A percentile compares a stretch with the other conserved stretches of the same genome.
These are phyloP conservation scores for Termitomyces sp. DNA, from an alignment of 768 basidiomycete genomes.

Conservation along the genomic window DNA sequence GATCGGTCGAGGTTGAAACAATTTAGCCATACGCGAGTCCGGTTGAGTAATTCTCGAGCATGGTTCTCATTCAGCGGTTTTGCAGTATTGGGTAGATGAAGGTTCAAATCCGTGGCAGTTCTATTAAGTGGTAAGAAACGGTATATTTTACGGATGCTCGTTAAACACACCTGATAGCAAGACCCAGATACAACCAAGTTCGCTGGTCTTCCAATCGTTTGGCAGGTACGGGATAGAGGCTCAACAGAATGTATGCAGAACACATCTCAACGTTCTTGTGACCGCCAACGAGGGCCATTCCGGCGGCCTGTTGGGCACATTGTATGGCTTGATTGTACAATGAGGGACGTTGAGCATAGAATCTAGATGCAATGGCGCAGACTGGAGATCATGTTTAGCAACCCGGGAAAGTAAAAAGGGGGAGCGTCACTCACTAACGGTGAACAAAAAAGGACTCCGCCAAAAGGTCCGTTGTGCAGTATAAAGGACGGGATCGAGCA, in stretches of 20 bases:
- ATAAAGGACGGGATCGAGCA: slow-evolving; percentile 80
- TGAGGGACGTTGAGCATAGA: slow-evolving; percentile 63
- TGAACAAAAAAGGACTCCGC: slow-evolving; percentile 89
- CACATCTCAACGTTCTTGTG: slow-evolving; percentile 81
- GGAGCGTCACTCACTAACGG: slow-evolving; percentile 60
- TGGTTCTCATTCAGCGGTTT: slow-evolving; percentile 76
- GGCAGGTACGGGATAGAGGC: slow-evolving; percentile 71
- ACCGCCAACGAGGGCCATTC: slow-evolving; percentile 69
- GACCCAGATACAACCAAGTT: slow-evolving; percentile 84
- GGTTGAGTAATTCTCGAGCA: slow-evolving; percentile 83
- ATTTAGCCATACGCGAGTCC: slow-evolving; percentile 86
- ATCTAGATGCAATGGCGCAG: slow-evolving; percentile 84
- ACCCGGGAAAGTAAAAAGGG: not conserved
- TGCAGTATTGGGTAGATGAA: slow-evolving; percentile 71
- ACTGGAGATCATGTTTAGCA: slow-evolving; percentile 36
- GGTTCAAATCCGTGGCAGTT: slow-evolving; percentile 84
- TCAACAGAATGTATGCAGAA: slow-evolving; percentile 76
- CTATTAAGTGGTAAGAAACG: slow-evolving; percentile 30
- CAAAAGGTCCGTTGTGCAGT: slow-evolving; percentile 76
- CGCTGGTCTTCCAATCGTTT: slow-evolving; percentile 87
- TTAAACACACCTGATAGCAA: slow-evolving; percentile 69
- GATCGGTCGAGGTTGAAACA: slow-evolving; percentile 91
- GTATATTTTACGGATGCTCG: not conserved
- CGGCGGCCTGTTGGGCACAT: slow-evolving; percentile 72
- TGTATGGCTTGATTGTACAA: slow-evolving; percentile 71